Conservation (phyloP, 345 rosid species). For the Rhizophora apiculata region DNA sequence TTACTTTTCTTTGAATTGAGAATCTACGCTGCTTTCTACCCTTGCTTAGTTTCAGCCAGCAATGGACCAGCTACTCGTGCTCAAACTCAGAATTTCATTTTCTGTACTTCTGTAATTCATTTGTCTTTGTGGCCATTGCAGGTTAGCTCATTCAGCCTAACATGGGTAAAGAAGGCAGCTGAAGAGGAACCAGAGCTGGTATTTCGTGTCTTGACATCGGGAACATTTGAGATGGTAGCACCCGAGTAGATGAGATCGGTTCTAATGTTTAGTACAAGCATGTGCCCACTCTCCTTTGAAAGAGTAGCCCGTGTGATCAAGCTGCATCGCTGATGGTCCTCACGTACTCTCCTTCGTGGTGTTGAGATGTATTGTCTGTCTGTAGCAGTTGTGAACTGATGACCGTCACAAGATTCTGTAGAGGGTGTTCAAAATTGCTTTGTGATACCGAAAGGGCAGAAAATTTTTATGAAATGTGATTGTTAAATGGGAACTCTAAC, state of each 20-base stretch:
- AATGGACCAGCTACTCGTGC: too few species aligned
- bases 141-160: conserved; percentile 76
- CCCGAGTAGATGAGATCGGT: conserved; percentile 89
- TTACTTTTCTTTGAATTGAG: too few species aligned
- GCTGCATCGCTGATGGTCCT: conserved; percentile 22
- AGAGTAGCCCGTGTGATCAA: conserved; percentile 56
- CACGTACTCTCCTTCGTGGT: neutral
- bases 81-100: too few species aligned
- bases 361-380: neutral
- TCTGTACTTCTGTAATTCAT: neutral
- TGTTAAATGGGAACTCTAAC: too few species aligned
- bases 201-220: conserved; percentile 56
- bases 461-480: too few species aligned
- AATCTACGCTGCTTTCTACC: too few species aligned
- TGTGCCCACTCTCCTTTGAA: conserved; percentile 74
- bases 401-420: too few species aligned
- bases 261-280: conserved; percentile 60
- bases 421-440: too few species aligned
- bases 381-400: too few species aligned
- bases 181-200: conserved; percentile 55
- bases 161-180: conserved; percentile 34
- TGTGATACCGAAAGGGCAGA: too few species aligned
- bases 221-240: conserved; percentile 73
- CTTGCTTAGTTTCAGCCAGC: too few species aligned
- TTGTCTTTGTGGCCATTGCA: conserved; percentile 31